A percentile compares a stretch with the other conserved stretches of the same genome.
These are phyloP conservation scores for Clarireedia homoeocarpa DNA, from an alignment of 2,329 filamentous ascomycete genomes.

Conservation along the genomic window DNA sequence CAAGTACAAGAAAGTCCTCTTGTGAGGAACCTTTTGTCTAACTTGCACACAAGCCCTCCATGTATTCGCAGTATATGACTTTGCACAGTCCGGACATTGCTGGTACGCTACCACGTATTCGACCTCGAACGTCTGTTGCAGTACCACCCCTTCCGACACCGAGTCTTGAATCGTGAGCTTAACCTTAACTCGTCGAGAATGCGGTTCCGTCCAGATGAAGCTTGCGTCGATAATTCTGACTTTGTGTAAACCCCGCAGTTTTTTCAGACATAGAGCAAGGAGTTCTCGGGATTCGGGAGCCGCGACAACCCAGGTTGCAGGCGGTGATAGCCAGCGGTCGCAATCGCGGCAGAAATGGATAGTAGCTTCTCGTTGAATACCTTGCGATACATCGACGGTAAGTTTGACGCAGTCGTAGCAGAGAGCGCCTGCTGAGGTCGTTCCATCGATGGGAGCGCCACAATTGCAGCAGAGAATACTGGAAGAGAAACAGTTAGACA, in stretches of 20 bases:
- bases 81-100: conserved; percentile 90
- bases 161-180: conserved; percentile 86
- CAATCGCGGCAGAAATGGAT: conserved; percentile 92
- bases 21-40: conserved; percentile 92
- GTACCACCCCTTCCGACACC: conserved; percentile 53
- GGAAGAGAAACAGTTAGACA: conserved; percentile 19
- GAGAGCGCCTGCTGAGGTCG: conserved; percentile 73
- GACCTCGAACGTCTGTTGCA: conserved; percentile 95
- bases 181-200: conserved; percentile 85
- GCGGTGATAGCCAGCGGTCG: conserved; percentile 86
- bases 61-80: conserved; percentile 93
- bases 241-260: conserved; percentile 77
- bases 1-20: conserved; percentile 74
- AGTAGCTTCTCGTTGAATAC: conserved; percentile 83
- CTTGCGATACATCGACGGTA: conserved; percentile 85
- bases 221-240: conserved; percentile 91
- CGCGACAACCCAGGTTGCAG: conserved; percentile 78
- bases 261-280: conserved; percentile 82
- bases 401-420: conserved; percentile 96
- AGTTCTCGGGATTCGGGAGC: conserved; percentile 84
- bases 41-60: conserved; percentile 94
- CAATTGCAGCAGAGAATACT: conserved; percentile 98
- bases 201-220: conserved; percentile 98
- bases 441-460: conserved; percentile 91
- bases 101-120: conserved; percentile 85